Evolutionary conservation across 805 yeast species (phyloP), one percentile per base, ranked within the genome.

Genomic region (Dipodascus albidus): DNA sequence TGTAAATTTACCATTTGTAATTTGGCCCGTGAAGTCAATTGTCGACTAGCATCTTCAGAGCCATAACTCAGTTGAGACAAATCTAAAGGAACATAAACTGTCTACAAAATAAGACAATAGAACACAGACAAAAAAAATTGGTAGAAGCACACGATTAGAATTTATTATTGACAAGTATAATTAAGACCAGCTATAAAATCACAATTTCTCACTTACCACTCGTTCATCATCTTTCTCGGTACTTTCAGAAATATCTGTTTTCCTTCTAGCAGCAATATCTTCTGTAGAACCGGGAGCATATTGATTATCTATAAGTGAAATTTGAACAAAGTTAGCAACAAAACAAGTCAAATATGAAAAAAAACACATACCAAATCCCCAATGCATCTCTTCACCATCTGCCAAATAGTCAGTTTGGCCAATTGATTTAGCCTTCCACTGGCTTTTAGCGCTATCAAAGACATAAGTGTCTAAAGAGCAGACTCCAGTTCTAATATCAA

Each of bases 251-350:
- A 41, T 53, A 4, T 51, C 57, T 23, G 54, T 53, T 21, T 52
- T 42, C 44, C 53, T 38, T 14, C 68, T 62, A 35, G 61, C 57
- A 41, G 57, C 61, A 48, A 88, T 80, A 67, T 89, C 96, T 51
- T 84, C 95, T 58, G 83, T 87, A 2, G 95, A 85, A 9, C 96
- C 96, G 3, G 96, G 96, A 69, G 87, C 96, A 59, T 79, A 83
- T 19, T 79, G 80, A 54, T 73, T 64, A 33, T 60, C 70, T 55
- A 54, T 2, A 49, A 20, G 38, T 23, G 41, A 35, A 19, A 20
- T 2, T n/a, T n/a, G n/a, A n/a, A n/a, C n/a, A 4, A 27, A 17
- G 19, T 53, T 19, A 20, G 41, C 22, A 41, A 6, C n/a, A 3
- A n/a, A 23, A 22, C 20, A 27, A 48, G 15, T 15, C 17, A 42